Base-by-base conservation (phyloP, 1,284 basidiomycete species). In the Rhodotorula sp. region DNA sequence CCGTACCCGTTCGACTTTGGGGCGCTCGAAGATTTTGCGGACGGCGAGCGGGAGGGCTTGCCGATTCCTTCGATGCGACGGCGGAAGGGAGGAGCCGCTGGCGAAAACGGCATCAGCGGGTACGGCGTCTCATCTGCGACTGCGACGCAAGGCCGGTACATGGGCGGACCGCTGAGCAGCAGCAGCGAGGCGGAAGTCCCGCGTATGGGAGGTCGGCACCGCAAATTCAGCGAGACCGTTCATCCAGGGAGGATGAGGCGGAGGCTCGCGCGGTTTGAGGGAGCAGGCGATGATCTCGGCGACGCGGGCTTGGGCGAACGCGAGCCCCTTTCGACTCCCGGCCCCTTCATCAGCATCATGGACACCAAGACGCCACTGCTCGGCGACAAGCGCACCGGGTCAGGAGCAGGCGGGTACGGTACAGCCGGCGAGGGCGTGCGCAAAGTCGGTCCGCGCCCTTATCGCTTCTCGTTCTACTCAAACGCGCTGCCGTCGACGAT, bases 401-500 rank as follows among this genome's bases (percentile, higher is more conserved):
- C 52, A 30, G 62, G 66, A 19, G 53, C 30, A 17, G 46, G 61
- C 49, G 59, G 47, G 30, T 62, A 68, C 54, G 67, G 65, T 36
- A 56, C 66, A 8, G 65, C 70, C 17, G 58, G 30, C 30, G 27
- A 48, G 17, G 57, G 30, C 47, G 57, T 30, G 30, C 51, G 61
- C 57, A 66, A 63, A 54, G 64, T 74, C 13, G 74, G 76, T 15
- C 92, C 94, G 77, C 84, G 91, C 78, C 95, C 94, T 11, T 99
- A 98, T 79, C 87, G 96, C 46, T 99, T 99, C 82, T 98, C 95
- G 0, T 99, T 99, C 83, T 99, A 99, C 82, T 97, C 93, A 24
- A 99, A 98, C 78, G 86, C 90, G 2, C 84, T 97, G 58, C 88
- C 90, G 3, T 90, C 92, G 0, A 97, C 95, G 2, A 97, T 99